These are phyloP conservation scores for Mycena epipterygia DNA, from an alignment of 768 basidiomycete genomes.

Conservation along the genomic window DNA sequence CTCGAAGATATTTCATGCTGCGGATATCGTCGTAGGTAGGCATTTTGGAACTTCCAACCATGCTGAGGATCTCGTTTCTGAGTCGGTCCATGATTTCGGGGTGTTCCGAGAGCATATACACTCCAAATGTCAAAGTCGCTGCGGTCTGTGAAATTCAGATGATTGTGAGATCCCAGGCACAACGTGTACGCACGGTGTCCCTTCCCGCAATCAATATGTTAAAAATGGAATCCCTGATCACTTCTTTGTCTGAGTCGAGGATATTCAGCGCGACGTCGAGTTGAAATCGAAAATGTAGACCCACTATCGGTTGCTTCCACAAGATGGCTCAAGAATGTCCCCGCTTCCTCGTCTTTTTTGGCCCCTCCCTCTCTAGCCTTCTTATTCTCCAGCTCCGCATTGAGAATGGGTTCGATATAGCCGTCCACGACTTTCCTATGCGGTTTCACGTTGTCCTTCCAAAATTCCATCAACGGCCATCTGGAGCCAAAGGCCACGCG, in stretches of 20 bases:
- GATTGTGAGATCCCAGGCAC: not conserved
- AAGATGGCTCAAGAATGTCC: slow-evolving; percentile 60
- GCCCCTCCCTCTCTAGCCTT: slow-evolving; percentile 29
- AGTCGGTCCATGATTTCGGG: slow-evolving; percentile 60
- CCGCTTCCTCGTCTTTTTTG: slow-evolving; percentile 38
- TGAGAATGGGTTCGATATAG: slow-evolving; percentile 63
- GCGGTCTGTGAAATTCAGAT: not conserved
- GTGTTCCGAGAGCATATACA: slow-evolving; percentile 40
- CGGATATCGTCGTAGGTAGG: slow-evolving; percentile 70
- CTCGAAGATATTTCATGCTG: slow-evolving; percentile 70
- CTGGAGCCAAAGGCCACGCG: not conserved
- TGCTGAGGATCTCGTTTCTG: slow-evolving; percentile 62
- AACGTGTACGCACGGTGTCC: not conserved
- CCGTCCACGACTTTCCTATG: slow-evolving; percentile 51
- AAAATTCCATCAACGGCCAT: slow-evolving; percentile 25
- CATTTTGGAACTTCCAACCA: slow-evolving; percentile 55
- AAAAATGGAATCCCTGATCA: slow-evolving; percentile 37
- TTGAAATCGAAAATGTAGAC: not conserved
- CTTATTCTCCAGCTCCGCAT: slow-evolving; percentile 55
- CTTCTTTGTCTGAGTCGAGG: slow-evolving; percentile 25
- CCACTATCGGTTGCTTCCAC: slow-evolving; percentile 40
- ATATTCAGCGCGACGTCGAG: not conserved
- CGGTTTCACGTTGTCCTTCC: slow-evolving; percentile 20
- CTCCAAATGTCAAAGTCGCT: slow-evolving; percentile 5
- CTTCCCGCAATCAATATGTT: slow-evolving; percentile 42